Conservation (phyloP, 257 asterid genomes). For the Solanum raphanifolium region DNA sequence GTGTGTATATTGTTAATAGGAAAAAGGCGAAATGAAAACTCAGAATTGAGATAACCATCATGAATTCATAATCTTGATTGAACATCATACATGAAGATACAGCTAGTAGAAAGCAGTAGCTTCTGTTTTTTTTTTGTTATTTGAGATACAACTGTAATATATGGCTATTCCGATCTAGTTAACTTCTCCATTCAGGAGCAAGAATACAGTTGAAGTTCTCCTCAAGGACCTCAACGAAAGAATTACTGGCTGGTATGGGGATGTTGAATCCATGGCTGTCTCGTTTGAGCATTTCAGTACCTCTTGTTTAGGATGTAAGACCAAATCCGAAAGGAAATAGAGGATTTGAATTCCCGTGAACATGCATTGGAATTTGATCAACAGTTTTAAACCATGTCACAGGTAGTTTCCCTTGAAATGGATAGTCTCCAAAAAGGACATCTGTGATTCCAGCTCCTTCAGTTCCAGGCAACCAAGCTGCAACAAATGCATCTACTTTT, state of each 20-base stretch:
- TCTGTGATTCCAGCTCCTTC: constrained; percentile 67
- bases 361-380: constrained; percentile 55
- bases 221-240: neutral
- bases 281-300: neutral
- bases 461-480: constrained; percentile 90
- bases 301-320: constrained; percentile 21
- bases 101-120: neutral
- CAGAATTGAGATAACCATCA: neutral
- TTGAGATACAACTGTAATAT: neutral
- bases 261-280: neutral
- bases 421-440: constrained; percentile 68
- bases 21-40: neutral
- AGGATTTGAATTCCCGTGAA: constrained; percentile 38
- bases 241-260: neutral
- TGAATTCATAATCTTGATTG: neutral
- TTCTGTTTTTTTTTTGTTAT: neutral
- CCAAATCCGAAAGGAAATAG: constrained; percentile 77
- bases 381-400: constrained; percentile 61
- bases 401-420: constrained; percentile 65
- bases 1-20: neutral
- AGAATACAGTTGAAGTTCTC: neutral
- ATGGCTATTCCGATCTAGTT: neutral
- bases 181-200: constrained; percentile 1
- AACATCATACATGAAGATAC: neutral
- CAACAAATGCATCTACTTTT: constrained; percentile 55